Conservation (phyloP, 1,284 basidiomycete genomes). For the Mycosarcoma mackinlayi region DNA sequence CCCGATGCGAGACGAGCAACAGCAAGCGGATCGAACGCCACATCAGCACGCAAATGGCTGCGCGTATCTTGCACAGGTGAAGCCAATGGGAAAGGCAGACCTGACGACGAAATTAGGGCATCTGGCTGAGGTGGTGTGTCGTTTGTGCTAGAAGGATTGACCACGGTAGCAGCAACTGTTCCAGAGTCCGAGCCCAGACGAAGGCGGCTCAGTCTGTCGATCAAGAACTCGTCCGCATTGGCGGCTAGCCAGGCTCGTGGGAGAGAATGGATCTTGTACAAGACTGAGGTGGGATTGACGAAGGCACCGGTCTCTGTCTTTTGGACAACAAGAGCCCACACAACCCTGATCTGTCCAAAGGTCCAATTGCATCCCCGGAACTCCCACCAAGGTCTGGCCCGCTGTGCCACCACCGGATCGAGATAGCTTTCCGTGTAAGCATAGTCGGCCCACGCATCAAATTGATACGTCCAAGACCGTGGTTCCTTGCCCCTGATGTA, state of each 20-base stretch:
- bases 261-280: background rate
- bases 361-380: background rate
- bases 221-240: conserved; percentile 1
- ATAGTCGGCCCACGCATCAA: conserved; percentile 1
- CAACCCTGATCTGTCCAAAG: background rate
- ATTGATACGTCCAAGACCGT: background rate
- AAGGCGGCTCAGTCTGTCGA: too few species aligned
- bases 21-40: conserved; percentile 2
- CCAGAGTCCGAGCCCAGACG: too few species aligned
- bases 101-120: background rate
- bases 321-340: conserved; percentile 1
- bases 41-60: background rate
- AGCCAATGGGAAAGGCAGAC: background rate
- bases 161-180: too few species aligned
- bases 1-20: conserved; percentile 1
- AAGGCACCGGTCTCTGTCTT: background rate
- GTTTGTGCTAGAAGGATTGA: too few species aligned
- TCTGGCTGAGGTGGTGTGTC: too few species aligned
- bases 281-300: background rate
- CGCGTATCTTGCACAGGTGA: background rate
- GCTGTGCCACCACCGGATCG: background rate
- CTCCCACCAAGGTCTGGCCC: background rate
- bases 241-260: conserved; percentile 11
- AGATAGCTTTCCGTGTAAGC: background rate
- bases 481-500: background rate